Evolutionary conservation across 2,329 filamentous ascomycete genomes (phyloP), one percentile per base, ranked within the genome.

Genomic region (Verticillium nubilum): DNA sequence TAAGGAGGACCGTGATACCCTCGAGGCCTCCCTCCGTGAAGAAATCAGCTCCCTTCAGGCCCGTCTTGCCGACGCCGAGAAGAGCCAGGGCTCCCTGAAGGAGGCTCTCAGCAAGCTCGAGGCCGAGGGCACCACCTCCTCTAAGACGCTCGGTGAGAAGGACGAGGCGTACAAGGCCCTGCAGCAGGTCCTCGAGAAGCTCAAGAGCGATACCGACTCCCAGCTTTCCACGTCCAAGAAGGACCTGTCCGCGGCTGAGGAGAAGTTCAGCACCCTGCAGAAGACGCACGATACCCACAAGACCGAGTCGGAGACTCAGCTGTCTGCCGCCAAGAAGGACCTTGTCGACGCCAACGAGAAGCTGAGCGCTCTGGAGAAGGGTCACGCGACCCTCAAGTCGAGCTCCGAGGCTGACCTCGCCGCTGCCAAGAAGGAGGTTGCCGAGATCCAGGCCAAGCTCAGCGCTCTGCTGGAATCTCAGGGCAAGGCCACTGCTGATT

Each of bases 1-100:
- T 55, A 65, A 70, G 63, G 71, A 75, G 62, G 72, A 74, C 64
- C 70, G 69, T 28, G 67, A 67, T 50, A 67, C 71, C 28, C 65
- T 75, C 42, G 72, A 74, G 62, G 56, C 60, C 12, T 64, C 66
- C 33, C 63, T 72, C 60, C 64, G 72, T 58, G 63, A 70, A 54
- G 70, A 76, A 63, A 66, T 71, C 54, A 59, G 63, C 52, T 57
- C 66, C 15, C 70, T 72, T 42, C 70, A 74, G 66, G 60, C 72
- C 56, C 69, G 75, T 60, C 66, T 77, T 29, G 66, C 68, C 57
- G 70, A 73, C 53, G 68, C 69, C 17, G 65, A 62, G 26, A 63
- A 72, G 60, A 72, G 73, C 60, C 69, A 73, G 35, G 67, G 69
- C 47, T 59, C 68, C 31, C 65, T 76, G 13, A 67, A 72, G 61